phyloP scores from a whole-genome alignment of 208 protist genomes.

The Acanthamoeba quina region DNA sequence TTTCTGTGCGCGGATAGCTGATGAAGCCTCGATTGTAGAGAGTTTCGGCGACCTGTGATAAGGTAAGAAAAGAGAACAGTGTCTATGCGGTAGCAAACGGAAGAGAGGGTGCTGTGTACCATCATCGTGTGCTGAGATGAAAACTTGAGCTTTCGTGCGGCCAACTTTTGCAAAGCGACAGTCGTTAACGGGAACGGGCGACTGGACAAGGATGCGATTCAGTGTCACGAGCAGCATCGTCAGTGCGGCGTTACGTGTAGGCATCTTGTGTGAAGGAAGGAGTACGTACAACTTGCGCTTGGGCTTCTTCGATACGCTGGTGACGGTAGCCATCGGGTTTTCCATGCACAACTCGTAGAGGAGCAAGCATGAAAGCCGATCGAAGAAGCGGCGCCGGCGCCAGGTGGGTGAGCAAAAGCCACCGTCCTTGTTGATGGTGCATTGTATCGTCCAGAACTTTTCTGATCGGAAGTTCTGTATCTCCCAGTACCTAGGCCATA shows the following conservation, averaged over 20 bases:
- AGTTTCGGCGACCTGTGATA: constrained; percentile 88
- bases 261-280: background rate
- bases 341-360: constrained; percentile 90
- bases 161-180: constrained; percentile 98
- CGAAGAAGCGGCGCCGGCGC: constrained; percentile 91
- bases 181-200: constrained; percentile 97
- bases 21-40: constrained; percentile 98
- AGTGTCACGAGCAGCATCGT: background rate
- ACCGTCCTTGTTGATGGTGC: constrained; percentile 1
- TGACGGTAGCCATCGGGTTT: constrained; percentile 84
- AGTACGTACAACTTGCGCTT: constrained; percentile 79
- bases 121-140: constrained; percentile 96
- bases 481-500: constrained; percentile 18
- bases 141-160: constrained; percentile 95
- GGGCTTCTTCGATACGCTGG: constrained; percentile 73
- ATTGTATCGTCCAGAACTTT: constrained; percentile 42
- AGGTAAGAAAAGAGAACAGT: background rate
- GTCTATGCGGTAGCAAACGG: background rate
- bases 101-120: constrained; percentile 75
- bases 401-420: constrained; percentile 78
- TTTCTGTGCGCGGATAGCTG: constrained; percentile 99
- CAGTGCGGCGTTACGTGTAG: background rate
- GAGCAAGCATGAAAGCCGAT: constrained; percentile 80
- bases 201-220: background rate
- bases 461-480: constrained; percentile 83